Evolutionary conservation across 345 rosid genomes (phyloP).

Genomic region (Gossypium thurberi): DNA sequence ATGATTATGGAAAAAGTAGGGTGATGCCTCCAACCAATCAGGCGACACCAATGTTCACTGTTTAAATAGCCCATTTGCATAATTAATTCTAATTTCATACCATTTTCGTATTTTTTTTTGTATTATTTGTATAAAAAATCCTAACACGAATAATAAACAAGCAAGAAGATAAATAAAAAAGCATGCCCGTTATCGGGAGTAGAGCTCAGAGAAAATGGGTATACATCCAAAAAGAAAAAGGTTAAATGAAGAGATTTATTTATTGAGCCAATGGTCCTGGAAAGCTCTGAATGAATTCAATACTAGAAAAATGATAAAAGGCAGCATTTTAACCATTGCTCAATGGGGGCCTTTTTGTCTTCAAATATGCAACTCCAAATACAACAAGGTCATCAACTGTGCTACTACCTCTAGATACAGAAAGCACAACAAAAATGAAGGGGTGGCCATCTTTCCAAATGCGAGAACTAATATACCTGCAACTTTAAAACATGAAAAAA

Average conservation of each 20-base stretch:
- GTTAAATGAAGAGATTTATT: background rate
- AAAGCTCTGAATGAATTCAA: background rate
- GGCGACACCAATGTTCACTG: no score
- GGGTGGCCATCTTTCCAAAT: background rate
- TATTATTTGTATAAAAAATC: no score
- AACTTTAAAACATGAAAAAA: background rate
- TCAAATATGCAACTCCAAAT: background rate
- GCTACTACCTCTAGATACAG: background rate
- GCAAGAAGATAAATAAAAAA: background rate
- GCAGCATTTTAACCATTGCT: background rate
- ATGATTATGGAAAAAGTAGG: no score
- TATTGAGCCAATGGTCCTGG: background rate
- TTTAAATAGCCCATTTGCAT: no score
- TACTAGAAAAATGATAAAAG: background rate
- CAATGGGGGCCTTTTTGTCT: background rate
- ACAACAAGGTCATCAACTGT: slow-evolving; percentile 5
- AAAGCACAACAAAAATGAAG: slow-evolving; percentile 2
- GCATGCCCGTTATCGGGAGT: background rate
- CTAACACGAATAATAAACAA: no score
- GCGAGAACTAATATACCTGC: background rate
- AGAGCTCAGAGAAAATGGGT: no score
- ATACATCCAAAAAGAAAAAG: background rate
- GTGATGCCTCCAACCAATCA: no score
- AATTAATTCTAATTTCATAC: no score
- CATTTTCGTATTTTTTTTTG: no score